Conservation (phyloP, 2,329 filamentous ascomycete species). For the Aureobasidium sp. region DNA sequence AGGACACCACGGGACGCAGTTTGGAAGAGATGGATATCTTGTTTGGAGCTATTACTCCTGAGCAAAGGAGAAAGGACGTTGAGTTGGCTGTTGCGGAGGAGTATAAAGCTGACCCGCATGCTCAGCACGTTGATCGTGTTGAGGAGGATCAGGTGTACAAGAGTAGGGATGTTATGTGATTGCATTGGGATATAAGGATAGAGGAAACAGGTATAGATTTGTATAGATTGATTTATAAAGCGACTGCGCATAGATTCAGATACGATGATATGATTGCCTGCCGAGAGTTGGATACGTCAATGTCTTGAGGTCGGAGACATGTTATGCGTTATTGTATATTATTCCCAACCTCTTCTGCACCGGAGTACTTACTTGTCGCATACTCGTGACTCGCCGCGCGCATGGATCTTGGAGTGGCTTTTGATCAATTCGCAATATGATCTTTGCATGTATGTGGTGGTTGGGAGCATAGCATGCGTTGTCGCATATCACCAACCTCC, state of each 20-base stretch:
- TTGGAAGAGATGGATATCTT: constrained; percentile 28
- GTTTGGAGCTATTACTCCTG: constrained; percentile 25
- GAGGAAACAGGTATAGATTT: neutral
- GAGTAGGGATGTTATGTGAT: neutral
- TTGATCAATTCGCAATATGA: no score
- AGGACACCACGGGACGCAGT: constrained; percentile 27
- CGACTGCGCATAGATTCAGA: neutral
- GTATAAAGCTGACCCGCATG: constrained; percentile 8
- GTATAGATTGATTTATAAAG: neutral
- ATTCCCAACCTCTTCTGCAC: no score
- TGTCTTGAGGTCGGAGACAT: no score
- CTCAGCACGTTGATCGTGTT: constrained; percentile 16
- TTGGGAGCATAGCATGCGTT: neutral
- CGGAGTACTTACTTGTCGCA: no score
- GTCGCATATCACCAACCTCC: neutral
- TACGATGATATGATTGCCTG: neutral
- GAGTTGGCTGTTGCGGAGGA: constrained; percentile 24
- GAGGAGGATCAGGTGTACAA: neutral
- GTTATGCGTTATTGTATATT: no score
- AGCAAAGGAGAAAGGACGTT: constrained; percentile 28
- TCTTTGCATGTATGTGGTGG: neutral
- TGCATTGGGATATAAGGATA: neutral
- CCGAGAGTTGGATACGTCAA: no score
- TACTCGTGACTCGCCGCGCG: no score
- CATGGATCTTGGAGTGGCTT: no score